phyloP scores from a whole-genome alignment of 495 filamentous ascomycete genomes.

The Talaromyces thailandensis region DNA sequence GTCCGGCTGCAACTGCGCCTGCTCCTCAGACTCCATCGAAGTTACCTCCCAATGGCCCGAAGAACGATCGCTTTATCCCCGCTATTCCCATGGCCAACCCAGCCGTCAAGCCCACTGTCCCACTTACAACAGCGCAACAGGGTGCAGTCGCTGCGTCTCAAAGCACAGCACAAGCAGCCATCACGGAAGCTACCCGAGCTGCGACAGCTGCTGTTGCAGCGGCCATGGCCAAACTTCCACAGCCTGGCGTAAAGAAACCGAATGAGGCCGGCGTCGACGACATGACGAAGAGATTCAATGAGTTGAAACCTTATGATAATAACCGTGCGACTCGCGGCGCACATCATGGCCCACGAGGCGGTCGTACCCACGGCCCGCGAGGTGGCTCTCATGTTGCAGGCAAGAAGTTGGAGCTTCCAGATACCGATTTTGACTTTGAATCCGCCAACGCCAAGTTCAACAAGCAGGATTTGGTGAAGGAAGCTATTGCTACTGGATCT shows the following conservation, averaged over 20 bases:
- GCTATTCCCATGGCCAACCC: conserved; percentile 50
- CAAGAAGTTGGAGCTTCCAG: conserved; percentile 77
- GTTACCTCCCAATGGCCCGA: conserved; percentile 51
- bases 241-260: conserved; percentile 36
- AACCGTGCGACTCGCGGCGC: conserved; percentile 43
- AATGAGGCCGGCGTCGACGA: conserved; percentile 56
- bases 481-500: conserved; percentile 71
- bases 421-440: conserved; percentile 88
- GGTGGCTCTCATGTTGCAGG: conserved; percentile 40
- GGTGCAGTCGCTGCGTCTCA: conserved; percentile 22
- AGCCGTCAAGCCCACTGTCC: conserved; percentile 27
- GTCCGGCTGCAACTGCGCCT: conserved; percentile 20
- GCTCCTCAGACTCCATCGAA: conserved; percentile 30
- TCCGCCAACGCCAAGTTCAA: conserved; percentile 94
- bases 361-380: conserved; percentile 46
- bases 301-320: conserved; percentile 65
- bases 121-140: conserved; percentile 25
- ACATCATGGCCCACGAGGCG: conserved; percentile 37
- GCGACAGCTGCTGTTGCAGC: conserved; percentile 80
- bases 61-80: conserved; percentile 62
- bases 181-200: conserved; percentile 69
- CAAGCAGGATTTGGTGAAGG: conserved; percentile 90
- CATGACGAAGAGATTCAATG: conserved; percentile 73
- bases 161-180: conserved; percentile 25
- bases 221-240: conserved; percentile 75